Conservation (phyloP, 192 early-diverging fungal genomes). For the Gonapodya prolifera region DNA sequence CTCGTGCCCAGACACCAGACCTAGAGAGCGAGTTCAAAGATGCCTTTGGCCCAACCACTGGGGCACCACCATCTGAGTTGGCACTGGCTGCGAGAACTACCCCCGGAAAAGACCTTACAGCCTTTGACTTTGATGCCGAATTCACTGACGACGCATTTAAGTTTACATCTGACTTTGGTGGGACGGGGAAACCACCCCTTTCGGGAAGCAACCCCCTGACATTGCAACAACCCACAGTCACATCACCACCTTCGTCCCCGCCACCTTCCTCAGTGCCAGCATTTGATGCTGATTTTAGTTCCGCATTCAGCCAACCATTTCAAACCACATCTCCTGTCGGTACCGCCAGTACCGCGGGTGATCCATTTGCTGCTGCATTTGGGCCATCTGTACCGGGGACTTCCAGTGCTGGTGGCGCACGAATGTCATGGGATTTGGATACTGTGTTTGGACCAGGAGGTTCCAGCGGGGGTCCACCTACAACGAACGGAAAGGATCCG, state of each 20-base stretch:
- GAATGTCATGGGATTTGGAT: not conserved
- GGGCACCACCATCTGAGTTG: not conserved
- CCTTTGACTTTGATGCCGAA: not conserved
- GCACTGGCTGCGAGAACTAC: not conserved
- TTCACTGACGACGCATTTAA: not conserved
- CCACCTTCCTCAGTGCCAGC: no score
- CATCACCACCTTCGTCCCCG: not conserved
- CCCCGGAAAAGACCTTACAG: not conserved
- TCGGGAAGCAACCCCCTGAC: not conserved
- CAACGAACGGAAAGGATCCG: not conserved
- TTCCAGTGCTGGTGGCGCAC: not conserved
- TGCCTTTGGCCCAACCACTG: not conserved
- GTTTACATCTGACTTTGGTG: not conserved
- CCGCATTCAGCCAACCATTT: not conserved
- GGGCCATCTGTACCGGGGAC: not conserved
- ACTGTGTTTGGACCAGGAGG: not conserved
- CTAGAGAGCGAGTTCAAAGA: conserved; percentile 1
- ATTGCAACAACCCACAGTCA: not conserved
- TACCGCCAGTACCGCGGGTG: not conserved
- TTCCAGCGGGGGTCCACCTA: not conserved
- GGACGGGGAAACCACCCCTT: not conserved
- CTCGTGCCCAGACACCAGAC: not conserved
- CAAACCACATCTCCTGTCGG: not conserved
- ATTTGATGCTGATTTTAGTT: not conserved
- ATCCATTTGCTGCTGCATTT: not conserved